Evolutionary conservation across 2,329 filamentous ascomycete genomes (phyloP), one percentile per base, ranked within the genome.

Genomic region (Pseudophaeomoniella oleicola): DNA sequence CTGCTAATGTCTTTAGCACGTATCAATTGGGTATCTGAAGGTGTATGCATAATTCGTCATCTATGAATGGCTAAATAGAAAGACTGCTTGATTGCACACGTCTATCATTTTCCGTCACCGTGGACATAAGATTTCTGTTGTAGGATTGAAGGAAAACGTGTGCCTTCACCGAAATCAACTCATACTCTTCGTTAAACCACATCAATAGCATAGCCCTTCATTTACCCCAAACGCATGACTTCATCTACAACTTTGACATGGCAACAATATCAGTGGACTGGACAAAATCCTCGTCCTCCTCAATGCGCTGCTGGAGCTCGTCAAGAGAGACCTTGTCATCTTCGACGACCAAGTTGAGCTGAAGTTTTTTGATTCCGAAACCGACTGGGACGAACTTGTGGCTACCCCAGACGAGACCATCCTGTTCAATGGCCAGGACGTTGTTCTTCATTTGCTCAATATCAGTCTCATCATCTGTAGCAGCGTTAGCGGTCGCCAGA

Each of bases 361-460:
- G 88, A 46, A 98, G 78, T 77, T 96, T 96, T 75, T 83, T 90
- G 72, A 98, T 92, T 72, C 90, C 90, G 73, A 84, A 98, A 56
- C 87, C 88, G 53, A 98, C 79, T 48, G 87, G 63, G 36, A 93
- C 79, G 47, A 94, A 71, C 72, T 90, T 83, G 62, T 82, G 87
- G 47, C 71, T 77, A 77, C 88, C 88, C 90, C 90, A 98, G 46
- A 92, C 78, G 44, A 98, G 83, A 67, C 90, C 90, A 35, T 96
- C 88, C 72, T 81, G 77, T 66, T 88, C 75, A 51, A 96, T 88
- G 48, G 68, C 63, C 54, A 85, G 81, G 51, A 96, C 87, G 46
- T 78, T 69, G 19, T 64, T 70, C 71, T 94, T 85, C 42, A 98
- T 71, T 52, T 74, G 75, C 50, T 67, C 72, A 76, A 96, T 86